Conservation (phyloP, 169 alveolate species). For the Condylostoma magnum region DNA sequence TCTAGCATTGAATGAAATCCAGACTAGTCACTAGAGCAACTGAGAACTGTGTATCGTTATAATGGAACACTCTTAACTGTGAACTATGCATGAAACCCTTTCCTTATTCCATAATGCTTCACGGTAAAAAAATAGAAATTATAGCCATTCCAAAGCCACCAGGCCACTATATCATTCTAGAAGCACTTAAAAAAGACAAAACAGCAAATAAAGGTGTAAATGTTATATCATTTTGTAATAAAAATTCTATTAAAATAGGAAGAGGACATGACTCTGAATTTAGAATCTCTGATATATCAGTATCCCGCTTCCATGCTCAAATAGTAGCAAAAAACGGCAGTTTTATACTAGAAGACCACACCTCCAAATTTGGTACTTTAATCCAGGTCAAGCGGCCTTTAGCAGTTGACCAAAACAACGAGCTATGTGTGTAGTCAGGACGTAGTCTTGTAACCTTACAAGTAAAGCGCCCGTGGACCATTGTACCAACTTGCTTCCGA, state of each 20-base stretch:
- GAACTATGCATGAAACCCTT: conserved; percentile 91
- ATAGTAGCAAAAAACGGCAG: conserved; percentile 81
- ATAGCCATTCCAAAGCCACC: conserved; percentile 84
- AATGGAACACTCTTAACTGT: conserved; percentile 88
- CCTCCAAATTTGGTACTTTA: conserved; percentile 95
- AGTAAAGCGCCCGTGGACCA: background rate
- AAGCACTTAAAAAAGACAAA: conserved; percentile 42
- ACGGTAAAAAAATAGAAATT: conserved; percentile 72
- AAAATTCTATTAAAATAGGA: conserved; percentile 78
- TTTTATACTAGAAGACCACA: conserved; percentile 90
- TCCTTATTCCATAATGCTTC: conserved; percentile 72
- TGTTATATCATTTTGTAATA: conserved; percentile 69
- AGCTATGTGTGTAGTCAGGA: conserved; percentile 8
- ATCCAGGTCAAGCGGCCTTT: conserved; percentile 54
- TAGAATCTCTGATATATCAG: conserved; percentile 94
- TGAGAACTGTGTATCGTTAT: conserved; percentile 60
- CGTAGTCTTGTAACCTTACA: background rate
- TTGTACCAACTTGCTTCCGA: conserved; percentile 27
- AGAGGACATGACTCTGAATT: conserved; percentile 93
- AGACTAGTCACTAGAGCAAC: conserved; percentile 66
- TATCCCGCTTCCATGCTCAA: conserved; percentile 90
- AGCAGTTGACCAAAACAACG: conserved; percentile 22
- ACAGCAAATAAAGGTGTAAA: conserved; percentile 68
- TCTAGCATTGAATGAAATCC: conserved; percentile 91
- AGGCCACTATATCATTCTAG: conserved; percentile 83